These are phyloP conservation scores for Medicago ruthenica DNA, from an alignment of 306 rosid genomes.

Conservation along the genomic window DNA sequence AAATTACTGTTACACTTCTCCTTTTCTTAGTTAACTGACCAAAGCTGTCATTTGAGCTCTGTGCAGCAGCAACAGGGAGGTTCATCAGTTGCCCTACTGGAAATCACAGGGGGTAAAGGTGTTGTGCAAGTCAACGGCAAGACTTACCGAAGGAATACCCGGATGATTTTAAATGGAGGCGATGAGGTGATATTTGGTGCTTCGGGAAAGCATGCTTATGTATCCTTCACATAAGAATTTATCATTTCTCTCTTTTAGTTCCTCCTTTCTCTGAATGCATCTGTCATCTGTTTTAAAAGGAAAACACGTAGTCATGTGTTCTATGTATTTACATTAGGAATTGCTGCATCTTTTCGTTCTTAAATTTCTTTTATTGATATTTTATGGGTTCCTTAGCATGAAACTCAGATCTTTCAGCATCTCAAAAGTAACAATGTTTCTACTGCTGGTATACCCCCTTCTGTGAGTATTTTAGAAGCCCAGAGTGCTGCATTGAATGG, in stretches of 20 bases:
- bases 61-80: constrained; percentile 71
- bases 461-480: constrained; percentile 82
- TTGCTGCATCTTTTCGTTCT: constrained; percentile 17
- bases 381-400: constrained; percentile 51
- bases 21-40: constrained; percentile 33
- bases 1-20: constrained; percentile 31
- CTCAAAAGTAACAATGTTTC: constrained; percentile 65
- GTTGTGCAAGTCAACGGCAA: constrained; percentile 80
- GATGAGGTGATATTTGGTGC: constrained; percentile 84
- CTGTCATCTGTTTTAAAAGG: neutral
- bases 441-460: constrained; percentile 62
- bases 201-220: constrained; percentile 82
- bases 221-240: constrained; percentile 65
- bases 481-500: constrained; percentile 75
- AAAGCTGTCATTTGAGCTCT: constrained; percentile 44
- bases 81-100: constrained; percentile 76
- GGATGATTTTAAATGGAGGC: constrained; percentile 69
- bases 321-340: constrained; percentile 9
- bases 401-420: constrained; percentile 80
- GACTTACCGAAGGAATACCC: constrained; percentile 53
- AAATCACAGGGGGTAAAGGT: constrained; percentile 79
- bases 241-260: constrained; percentile 11
- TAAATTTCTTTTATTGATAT: constrained; percentile 25
- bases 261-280: constrained; percentile 13
- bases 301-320: neutral